Conservation (phyloP, 345 rosid genomes). For the Salix viminalis region DNA sequence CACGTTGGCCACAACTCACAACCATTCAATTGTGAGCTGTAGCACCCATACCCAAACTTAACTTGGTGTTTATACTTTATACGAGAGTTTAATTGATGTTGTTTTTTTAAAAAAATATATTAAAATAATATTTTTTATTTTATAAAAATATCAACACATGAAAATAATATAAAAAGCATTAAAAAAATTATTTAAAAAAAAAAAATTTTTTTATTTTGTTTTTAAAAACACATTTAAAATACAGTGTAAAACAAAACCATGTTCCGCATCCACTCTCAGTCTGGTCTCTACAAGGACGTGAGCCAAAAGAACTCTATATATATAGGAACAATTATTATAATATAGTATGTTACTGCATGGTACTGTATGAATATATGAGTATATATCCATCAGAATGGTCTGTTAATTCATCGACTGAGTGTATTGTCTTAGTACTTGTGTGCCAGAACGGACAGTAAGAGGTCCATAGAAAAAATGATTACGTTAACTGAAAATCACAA, state of each 20-base stretch:
- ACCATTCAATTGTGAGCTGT: slow-evolving; percentile 8
- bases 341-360: not conserved
- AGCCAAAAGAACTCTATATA: not conserved
- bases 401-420: not conserved
- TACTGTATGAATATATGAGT: not conserved
- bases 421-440: not conserved
- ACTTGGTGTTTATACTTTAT: no score
- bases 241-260: no score
- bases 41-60: slow-evolving; percentile 3
- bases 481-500: not conserved
- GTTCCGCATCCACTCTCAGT: not conserved
- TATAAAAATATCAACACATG: no score
- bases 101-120: no score
- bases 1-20: not conserved
- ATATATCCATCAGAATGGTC: not conserved
- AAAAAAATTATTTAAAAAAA: no score
- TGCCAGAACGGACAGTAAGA: not conserved
- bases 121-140: no score
- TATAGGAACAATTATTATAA: not conserved
- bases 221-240: no score
- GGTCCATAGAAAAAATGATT: not conserved
- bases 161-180: no score
- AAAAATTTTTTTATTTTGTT: no score
- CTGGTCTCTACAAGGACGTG: not conserved
- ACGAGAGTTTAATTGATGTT: no score